Base-by-base conservation (phyloP, 768 basidiomycete genomes). In the Boletus vermiculosoides region DNA sequence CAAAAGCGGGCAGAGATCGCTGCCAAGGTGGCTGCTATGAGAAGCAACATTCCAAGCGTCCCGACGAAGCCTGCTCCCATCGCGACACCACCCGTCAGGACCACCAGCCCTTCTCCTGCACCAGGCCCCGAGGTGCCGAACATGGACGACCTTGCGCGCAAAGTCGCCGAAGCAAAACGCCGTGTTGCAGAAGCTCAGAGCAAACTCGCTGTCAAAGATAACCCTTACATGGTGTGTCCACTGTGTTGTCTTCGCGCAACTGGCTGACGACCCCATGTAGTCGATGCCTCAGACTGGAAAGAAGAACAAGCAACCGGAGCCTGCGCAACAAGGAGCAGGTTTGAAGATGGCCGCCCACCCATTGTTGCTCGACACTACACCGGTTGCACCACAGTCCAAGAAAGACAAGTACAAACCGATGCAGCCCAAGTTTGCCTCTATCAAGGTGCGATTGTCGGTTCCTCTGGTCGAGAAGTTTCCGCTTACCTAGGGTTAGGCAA, bases 391-490 rank as follows among this genome's bases (percentile, higher is more conserved):
- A 3, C 86, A 87, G 72, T 87, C 86, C 28, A 91, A 90, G 74
- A 93, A 95, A 72, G 92, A 97, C 71, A 77, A 90, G 59, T 97
- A 97, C 74, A 96, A 95, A 70, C 94, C 96, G 18, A 98, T 99
- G 95, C 94, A 95, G 61, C 97, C 97, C 49, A 99, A 99, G 73
- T 99, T 98, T 71, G 92, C 95, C 0, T 92, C 93, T 4, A 94
- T 96, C 73, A 94, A 89, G 78, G 92, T 87, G 20, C 47, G 77
- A 63, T 33, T 45, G 13, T 25, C 41, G 22, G 37, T 15, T 16
- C 28, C n/a, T 36, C 15, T 34, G n/a, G 15, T 54, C 5, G 12
- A 30, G 18, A 40, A 25, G 42, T 22, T 47, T 23, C 1, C 33
- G 18, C 49, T 58, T 16, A 65, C 45, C 3, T 31, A 4, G 1